These are phyloP conservation scores for Austroboletus niveus DNA, from an alignment of 1,284 basidiomycete genomes.

Conservation along the genomic window DNA sequence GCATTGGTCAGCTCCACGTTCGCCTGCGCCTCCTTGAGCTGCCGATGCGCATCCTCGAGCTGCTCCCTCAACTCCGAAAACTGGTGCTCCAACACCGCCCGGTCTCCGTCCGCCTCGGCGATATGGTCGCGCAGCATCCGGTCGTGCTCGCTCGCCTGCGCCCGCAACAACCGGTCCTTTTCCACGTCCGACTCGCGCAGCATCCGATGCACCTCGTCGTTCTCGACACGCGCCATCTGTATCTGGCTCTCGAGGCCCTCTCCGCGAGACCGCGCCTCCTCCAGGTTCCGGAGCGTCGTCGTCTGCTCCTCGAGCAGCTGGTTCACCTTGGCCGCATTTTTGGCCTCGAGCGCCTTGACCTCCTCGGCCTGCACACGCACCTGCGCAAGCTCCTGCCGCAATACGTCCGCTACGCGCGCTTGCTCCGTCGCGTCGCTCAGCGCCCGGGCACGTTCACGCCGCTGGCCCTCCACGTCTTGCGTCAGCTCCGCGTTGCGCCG, in stretches of 20 bases:
- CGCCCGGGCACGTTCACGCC: slow-evolving; percentile 58
- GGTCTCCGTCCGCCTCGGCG: slow-evolving; percentile 88
- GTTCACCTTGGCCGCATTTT: slow-evolving; percentile 62
- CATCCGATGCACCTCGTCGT: slow-evolving; percentile 63
- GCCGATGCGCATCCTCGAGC: slow-evolving; percentile 55
- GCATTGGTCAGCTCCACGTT: slow-evolving; percentile 60
- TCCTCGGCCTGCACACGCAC: slow-evolving; percentile 67
- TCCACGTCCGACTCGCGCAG: slow-evolving; percentile 66
- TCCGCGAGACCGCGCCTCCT: slow-evolving; percentile 69
- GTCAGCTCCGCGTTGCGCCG: slow-evolving; percentile 64
- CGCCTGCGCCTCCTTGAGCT: slow-evolving; percentile 58
- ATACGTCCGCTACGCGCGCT: slow-evolving; percentile 56
- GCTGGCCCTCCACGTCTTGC: slow-evolving; percentile 57
- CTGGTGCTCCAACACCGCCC: slow-evolving; percentile 85
- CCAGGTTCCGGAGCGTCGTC: slow-evolving; percentile 62
- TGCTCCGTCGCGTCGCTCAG: slow-evolving; percentile 69
- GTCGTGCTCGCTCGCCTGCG: slow-evolving; percentile 80
- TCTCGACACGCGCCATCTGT: slow-evolving; percentile 60
- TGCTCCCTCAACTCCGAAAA: slow-evolving; percentile 73
- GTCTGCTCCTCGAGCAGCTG: slow-evolving; percentile 74
- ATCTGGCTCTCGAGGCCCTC: slow-evolving; percentile 77
- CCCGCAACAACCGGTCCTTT: slow-evolving; percentile 72
- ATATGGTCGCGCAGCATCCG: slow-evolving; percentile 83
- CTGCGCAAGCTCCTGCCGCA: slow-evolving; percentile 70
- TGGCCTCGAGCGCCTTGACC: slow-evolving; percentile 67